phyloP scores from a whole-genome alignment of 371 early-diverging fungal species.

The Mucor circinelloides region DNA sequence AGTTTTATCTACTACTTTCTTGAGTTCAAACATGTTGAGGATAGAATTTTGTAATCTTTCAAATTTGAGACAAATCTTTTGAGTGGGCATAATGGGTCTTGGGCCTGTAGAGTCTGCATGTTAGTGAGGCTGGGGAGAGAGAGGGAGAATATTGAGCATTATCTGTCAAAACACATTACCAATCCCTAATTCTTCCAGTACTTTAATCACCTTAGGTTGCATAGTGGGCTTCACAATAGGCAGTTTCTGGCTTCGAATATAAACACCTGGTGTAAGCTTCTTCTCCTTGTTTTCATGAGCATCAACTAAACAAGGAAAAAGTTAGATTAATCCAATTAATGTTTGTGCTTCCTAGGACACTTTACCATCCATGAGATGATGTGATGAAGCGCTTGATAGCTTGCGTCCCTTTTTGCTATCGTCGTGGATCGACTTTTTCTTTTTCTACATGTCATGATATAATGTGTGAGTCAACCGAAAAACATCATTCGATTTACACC shows the following conservation, averaged over 20 bases:
- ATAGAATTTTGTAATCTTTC: conserved; percentile 75
- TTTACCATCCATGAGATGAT: conserved; percentile 8
- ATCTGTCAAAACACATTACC: conserved; percentile 25
- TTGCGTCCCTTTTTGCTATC: conserved; percentile 42
- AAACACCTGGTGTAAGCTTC: conserved; percentile 77
- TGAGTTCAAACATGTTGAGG: conserved; percentile 75
- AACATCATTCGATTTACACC: conserved; percentile 1
- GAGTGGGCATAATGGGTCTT: conserved; percentile 83
- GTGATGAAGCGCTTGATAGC: conserved; percentile 36
- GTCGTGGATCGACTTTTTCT: conserved; percentile 30
- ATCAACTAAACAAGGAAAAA: conserved; percentile 14
- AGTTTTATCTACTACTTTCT: conserved; percentile 77
- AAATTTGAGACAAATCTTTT: conserved; percentile 70
- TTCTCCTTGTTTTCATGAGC: conserved; percentile 53
- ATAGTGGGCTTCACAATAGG: conserved; percentile 67
- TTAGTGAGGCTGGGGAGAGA: no score
- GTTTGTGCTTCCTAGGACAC: background rate
- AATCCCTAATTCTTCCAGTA: conserved; percentile 70
- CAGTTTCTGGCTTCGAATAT: conserved; percentile 73
- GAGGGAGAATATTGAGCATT: background rate
- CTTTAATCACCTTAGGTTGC: conserved; percentile 64
- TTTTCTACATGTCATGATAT: conserved; percentile 26
- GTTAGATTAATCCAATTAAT: conserved; percentile 7
- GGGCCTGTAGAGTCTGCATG: conserved; percentile 51
- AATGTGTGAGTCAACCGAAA: background rate